Evolutionary conservation across 192 early-diverging fungal species (phyloP), one percentile per base, ranked within the genome.

Genomic region (Spinellus fusiger): DNA sequence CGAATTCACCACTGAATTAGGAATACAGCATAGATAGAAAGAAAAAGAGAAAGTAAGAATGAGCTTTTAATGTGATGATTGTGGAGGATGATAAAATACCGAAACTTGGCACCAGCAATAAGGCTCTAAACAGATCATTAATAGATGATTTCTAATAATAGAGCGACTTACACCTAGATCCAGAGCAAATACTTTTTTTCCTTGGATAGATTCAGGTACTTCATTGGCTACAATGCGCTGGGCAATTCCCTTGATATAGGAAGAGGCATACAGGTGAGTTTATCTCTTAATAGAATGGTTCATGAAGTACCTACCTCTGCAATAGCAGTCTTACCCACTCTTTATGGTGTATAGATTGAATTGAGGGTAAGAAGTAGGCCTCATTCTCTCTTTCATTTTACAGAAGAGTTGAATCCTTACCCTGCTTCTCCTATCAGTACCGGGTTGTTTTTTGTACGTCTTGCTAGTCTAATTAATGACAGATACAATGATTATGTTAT

Each of bases 381-480:
- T 29, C 46, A 16, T 52, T 29, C 8, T 15, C 9, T 5, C 31
- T 0, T 18, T 48, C 18, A 56, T 52, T 15, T 16, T 13, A 16
- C n/a, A n/a, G n/a, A n/a, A n/a, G n/a, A n/a, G n/a, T n/a, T n/a
- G n/a, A n/a, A n/a, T n/a, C 25, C 54, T 50, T 73, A 64, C 71
- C 88, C 90, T n/a, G 90, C 85, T 44, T 89, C 88, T 54, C 89
- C 89, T 13, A 89, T 86, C 34, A 91, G 65, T 7, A 86, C 80
- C 2, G 89, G 89, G 52, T 88, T 88, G 73, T 89, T 91, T 56
- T 91, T 91, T 33, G 87, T 89, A 73, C 87, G 79, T 25, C 86
- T 81, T 13, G 83, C 79, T 44, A 86, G 66, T 4, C 72, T 76
- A 66, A 34, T 38, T 40, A 16, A n/a, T 12, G 1, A 12, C 4